Evolutionary conservation across 192 early-diverging fungal species (phyloP), one percentile per base, ranked within the genome.

Genomic region (Mycoemilia scoparia): DNA sequence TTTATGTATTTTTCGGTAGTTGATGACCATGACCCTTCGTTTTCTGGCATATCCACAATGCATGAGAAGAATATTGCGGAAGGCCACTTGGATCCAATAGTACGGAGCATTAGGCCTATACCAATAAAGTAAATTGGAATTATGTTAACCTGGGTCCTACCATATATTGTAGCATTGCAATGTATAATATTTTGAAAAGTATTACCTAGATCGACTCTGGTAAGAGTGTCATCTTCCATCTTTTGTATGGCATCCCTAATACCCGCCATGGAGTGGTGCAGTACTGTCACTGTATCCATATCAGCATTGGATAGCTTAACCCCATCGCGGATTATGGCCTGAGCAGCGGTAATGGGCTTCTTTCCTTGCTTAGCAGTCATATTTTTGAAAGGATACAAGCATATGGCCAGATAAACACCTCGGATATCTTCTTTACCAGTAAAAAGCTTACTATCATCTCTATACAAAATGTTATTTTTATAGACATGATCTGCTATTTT

Each of bases 51-150:
- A 2, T 70, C 64, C 7, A 62, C 50, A 1, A 64, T 53, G 0
- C 73, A 43, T 0, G 54, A 50, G 32, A 77, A 46, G 5, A 73
- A 25, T 7, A 73, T 41, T 2, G 55, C 53, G 4, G 45, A 42
- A 3, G 51, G 37, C 79, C 78, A 84, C 16, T 61, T 58, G 14
- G 39, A 32, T 3, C 66, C 70, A 16, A 71, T 45, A 1, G 63
- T 50, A 22, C 79, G 71, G 28, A 84, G 69, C n/a, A 68, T 29
- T 36, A 66, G 59, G 4, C 75, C 75, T 53, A 77, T 55, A 5
- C 39, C 25, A 5, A n/a, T 34, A 10, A 9, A 28, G 27, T 10
- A 10, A 28, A 9, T 10, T 28, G 9, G 9, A 10, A 9, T 9
- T 9, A 12, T 10, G 12, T 28, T 28, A 12, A 28, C 27, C 12